phyloP scores from a whole-genome alignment of 1,139 yeast genomes.

The Hyphopichia pseudoburtonii region DNA sequence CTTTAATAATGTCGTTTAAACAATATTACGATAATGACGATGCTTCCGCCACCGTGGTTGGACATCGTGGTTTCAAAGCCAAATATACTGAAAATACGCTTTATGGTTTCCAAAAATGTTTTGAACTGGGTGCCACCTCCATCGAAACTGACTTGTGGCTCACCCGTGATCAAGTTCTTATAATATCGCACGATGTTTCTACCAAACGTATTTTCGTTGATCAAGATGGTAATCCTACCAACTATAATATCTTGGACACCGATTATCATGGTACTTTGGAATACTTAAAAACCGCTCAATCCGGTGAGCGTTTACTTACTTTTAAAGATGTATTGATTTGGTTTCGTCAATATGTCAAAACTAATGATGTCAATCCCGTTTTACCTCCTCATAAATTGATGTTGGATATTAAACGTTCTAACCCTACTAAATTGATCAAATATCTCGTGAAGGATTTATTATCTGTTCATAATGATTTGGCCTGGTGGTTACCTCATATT shows the following conservation, averaged over 20 bases:
- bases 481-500: conserved; percentile 67
- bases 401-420: conserved; percentile 80
- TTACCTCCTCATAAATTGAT: conserved; percentile 58
- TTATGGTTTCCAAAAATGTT: conserved; percentile 69
- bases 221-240: conserved; percentile 38
- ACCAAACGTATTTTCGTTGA: conserved; percentile 63
- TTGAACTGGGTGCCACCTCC: conserved; percentile 63
- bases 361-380: conserved; percentile 17
- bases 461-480: conserved; percentile 46
- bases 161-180: conserved; percentile 67
- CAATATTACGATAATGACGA: no score
- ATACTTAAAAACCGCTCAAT: conserved; percentile 51
- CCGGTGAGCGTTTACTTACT: conserved; percentile 62
- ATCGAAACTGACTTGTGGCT: conserved; percentile 88
- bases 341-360: conserved; percentile 42
- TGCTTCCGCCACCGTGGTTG: conserved; percentile 33
- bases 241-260: conserved; percentile 40
- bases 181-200: conserved; percentile 71
- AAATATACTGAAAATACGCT: conserved; percentile 79
- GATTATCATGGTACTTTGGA: conserved; percentile 42
- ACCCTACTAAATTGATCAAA: conserved; percentile 58
- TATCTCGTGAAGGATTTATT: conserved; percentile 52
- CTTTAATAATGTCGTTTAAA: no score
- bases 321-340: conserved; percentile 60
- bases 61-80: conserved; percentile 57